Percentiles rank a stretch among this genome's conserved stretches.
These are phyloP conservation scores for Psilocybe cyanescens DNA, from an alignment of 768 basidiomycete species.

Conservation along the genomic window DNA sequence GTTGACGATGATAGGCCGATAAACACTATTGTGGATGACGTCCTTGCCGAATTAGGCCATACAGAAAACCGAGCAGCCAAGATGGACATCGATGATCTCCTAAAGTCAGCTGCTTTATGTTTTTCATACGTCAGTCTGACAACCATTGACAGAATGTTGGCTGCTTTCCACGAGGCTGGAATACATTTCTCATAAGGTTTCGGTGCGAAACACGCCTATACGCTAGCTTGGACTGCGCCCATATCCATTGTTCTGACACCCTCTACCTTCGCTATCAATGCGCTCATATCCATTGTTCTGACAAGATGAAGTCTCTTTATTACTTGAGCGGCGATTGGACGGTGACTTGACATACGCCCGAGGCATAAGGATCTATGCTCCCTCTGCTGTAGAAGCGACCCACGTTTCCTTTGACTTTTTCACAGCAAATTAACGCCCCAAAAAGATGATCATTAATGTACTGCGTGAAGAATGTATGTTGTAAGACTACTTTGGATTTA, in stretches of 20 bases:
- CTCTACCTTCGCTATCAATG: slow-evolving; percentile 1
- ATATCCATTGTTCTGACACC: not conserved
- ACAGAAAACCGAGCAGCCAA: slow-evolving; percentile 85
- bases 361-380: not conserved
- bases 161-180: slow-evolving; percentile 75
- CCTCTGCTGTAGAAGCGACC: not conserved
- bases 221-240: not conserved
- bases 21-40: slow-evolving; percentile 69
- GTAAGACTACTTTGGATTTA: slow-evolving; percentile 11
- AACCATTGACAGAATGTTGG: slow-evolving; percentile 53
- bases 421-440: not conserved
- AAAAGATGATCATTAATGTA: slow-evolving; percentile 10
- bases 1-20: slow-evolving; percentile 74
- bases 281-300: not conserved
- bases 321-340: slow-evolving; percentile 1
- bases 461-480: slow-evolving; percentile 6
- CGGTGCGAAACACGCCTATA: not conserved
- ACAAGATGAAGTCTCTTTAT: not conserved
- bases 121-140: not conserved
- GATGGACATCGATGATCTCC: slow-evolving; percentile 90
- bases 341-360: slow-evolving; percentile 5
- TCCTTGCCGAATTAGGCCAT: slow-evolving; percentile 72
- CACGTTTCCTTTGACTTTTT: not conserved
- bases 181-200: slow-evolving; percentile 63
- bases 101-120: slow-evolving; percentile 61